Conservation (phyloP, 176 grass and related monocot species). For the Carex cristatella region DNA sequence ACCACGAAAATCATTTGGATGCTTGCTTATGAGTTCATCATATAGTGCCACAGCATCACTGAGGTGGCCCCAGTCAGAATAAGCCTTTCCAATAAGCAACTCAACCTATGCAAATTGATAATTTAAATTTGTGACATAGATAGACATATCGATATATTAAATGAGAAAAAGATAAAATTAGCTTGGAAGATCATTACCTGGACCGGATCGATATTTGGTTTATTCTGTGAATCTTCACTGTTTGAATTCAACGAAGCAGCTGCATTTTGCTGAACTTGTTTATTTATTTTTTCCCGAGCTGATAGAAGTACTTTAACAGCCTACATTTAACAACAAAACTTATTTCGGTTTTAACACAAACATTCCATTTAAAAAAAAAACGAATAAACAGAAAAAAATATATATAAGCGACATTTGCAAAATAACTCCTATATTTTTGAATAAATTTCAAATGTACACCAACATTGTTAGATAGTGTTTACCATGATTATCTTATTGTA, state of each 20-base stretch:
- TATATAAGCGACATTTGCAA: neutral
- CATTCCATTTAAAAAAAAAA: neutral
- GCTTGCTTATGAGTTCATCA: slow-evolving; percentile 74
- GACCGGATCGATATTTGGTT: slow-evolving; percentile 63
- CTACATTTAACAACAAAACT: slow-evolving; percentile 32
- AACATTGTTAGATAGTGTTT: neutral
- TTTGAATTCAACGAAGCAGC: slow-evolving; percentile 31
- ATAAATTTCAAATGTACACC: neutral
- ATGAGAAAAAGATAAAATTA: neutral
- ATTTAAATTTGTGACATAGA: neutral
- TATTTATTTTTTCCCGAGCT: slow-evolving; percentile 60
- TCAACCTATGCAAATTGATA: slow-evolving; percentile 43
- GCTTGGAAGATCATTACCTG: slow-evolving; percentile 43
- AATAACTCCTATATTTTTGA: neutral
- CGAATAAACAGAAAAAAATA: neutral
- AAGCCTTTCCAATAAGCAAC: slow-evolving; percentile 85
- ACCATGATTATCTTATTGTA: neutral
- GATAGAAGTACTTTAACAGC: slow-evolving; percentile 74
- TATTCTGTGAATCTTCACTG: slow-evolving; percentile 30
- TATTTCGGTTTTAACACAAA: slow-evolving; percentile 20
- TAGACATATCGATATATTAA: neutral
- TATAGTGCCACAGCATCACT: slow-evolving; percentile 86
- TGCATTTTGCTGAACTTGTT: slow-evolving; percentile 33
- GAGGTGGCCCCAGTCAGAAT: slow-evolving; percentile 82
- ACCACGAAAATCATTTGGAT: slow-evolving; percentile 88